Conservation (phyloP, 768 basidiomycete species). For the Lanmaoa rubissima region DNA sequence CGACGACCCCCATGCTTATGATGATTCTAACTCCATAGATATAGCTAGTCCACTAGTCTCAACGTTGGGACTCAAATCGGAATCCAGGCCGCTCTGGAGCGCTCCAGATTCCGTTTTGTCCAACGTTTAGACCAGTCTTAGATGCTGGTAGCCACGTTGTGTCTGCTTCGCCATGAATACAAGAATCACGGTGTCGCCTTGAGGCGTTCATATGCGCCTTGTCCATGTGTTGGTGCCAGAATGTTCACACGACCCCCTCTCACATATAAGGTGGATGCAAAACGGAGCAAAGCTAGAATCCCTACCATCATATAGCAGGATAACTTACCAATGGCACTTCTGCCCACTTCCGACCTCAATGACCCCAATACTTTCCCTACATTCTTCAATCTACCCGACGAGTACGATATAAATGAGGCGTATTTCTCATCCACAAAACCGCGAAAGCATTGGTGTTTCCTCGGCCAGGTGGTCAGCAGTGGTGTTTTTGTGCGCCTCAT, state of each 20-base stretch:
- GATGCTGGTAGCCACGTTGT: too few species aligned
- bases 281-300: background rate
- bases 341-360: conserved; percentile 29
- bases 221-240: background rate
- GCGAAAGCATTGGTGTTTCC: conserved; percentile 31
- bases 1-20: too few species aligned
- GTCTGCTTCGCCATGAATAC: too few species aligned
- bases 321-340: conserved; percentile 18
- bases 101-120: too few species aligned
- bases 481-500: conserved; percentile 26
- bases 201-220: background rate
- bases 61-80: too few species aligned
- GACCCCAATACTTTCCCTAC: conserved; percentile 22
- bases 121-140: too few species aligned
- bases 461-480: conserved; percentile 27
- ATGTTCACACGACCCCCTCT: background rate
- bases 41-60: too few species aligned
- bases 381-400: conserved; percentile 22
- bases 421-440: conserved; percentile 23
- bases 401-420: conserved; percentile 18
- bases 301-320: background rate
- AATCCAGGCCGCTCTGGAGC: too few species aligned
- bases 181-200: background rate
- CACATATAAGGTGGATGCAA: conserved; percentile 15
- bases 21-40: too few species aligned